A percentile compares a stretch with the other conserved stretches of the same genome.
Conservation (phyloP, 768 basidiomycete species). For the Inosperma sp. region DNA sequence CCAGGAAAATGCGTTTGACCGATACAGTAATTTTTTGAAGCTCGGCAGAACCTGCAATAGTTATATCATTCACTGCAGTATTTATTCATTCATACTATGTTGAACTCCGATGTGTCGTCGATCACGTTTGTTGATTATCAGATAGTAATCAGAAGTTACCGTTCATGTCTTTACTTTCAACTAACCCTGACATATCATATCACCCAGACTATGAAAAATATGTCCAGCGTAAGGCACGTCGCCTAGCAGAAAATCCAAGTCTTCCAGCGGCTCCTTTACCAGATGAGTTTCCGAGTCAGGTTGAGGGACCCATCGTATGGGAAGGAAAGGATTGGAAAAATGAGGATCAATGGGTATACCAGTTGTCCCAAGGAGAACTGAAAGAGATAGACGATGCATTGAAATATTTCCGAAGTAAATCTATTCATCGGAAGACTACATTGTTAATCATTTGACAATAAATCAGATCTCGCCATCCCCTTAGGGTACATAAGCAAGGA, state of each 20-base stretch:
- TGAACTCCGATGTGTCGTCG: too few species aligned
- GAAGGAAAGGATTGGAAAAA: constrained; percentile 40
- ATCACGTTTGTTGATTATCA: too few species aligned
- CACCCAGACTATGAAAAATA: constrained; percentile 40
- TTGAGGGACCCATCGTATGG: constrained; percentile 42
- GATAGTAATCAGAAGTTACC: too few species aligned
- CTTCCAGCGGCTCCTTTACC: constrained; percentile 34
- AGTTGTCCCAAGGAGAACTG: constrained; percentile 31
- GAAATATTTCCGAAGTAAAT: constrained; percentile 38
- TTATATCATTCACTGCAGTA: too few species aligned
- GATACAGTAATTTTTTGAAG: too few species aligned
- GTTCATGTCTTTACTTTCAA: constrained; percentile 17
- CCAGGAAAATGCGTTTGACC: too few species aligned
- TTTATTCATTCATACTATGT: too few species aligned
- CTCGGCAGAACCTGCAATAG: too few species aligned
- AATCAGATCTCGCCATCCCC: too few species aligned
- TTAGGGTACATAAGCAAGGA: too few species aligned
- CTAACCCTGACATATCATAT: constrained; percentile 38
- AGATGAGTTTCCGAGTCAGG: constrained; percentile 31
- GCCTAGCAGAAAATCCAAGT: constrained; percentile 35
- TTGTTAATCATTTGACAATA: too few species aligned
- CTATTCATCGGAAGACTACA: too few species aligned
- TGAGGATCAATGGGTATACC: constrained; percentile 42
- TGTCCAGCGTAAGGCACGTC: constrained; percentile 33
- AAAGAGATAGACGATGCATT: constrained; percentile 38